Base-by-base conservation (phyloP, 2,329 filamentous ascomycete genomes). In the Diaporthe batatas region DNA sequence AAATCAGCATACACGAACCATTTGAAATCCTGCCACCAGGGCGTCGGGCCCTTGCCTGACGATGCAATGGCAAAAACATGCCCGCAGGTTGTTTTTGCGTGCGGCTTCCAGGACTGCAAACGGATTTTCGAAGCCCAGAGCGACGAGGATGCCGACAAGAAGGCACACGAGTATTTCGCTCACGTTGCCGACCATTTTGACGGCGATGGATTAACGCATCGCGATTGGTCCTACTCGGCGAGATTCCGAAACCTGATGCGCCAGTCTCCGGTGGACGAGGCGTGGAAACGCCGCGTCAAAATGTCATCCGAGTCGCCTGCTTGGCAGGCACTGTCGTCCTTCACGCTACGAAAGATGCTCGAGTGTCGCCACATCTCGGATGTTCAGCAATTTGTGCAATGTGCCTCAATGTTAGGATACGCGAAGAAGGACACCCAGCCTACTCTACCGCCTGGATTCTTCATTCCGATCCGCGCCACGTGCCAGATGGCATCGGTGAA, bases 171-270 rank as follows among this genome's bases (percentile, higher is more conserved):
- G 57, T 87, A 85, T 75, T 84, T 86, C 42, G 78, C 80, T 57
- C 85, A 87, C 72, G 81, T 87, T 32, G 82, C 85, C 47, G 84
- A 85, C 74, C 85, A 87, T 76, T 86, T 85, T 62, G 83, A 86
- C 53, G 73, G 73, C 53, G 83, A 85, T 34, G 81, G 82, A 1
- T 76, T 80, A 54, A 81, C 79, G 57, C 80, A 80, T 67, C 82
- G 81, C 59, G 79, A 82, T 29, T 87, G 85, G 85, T 81, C 82
- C 6, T 86, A 86, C 74, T 83, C 83, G 25, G 81, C 81, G 2
- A 78, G 85, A 62, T 82, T 87, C 77, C 82, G 84, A 47, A 87
- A 86, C 75, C 76, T 87, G 23, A 77, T 87, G 55, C 78, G 81
- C 32, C 85, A 87, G 75, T 76, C 75, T 1, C 81, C 81, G 10